Evolutionary conservation across 2,329 filamentous ascomycete genomes (phyloP), one percentile per base, ranked within the genome.

Genomic region (Trichoderma breve): DNA sequence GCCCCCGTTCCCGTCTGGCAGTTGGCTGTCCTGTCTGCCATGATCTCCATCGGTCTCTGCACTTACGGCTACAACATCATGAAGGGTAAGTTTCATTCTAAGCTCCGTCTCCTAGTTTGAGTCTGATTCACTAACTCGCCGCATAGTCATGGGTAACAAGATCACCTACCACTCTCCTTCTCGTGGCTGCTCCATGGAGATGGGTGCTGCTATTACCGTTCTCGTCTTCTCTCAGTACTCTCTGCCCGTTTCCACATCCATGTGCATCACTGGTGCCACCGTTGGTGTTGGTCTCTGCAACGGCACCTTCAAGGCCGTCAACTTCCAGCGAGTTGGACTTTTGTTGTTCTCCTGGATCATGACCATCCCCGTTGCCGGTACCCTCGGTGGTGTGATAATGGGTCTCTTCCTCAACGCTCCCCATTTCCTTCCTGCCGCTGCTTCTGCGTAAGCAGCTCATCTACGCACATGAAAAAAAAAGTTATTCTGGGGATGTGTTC

Each of bases 21-120:
- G 81, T 86, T 95, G 70, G 92, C 90, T 65, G 90, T 94, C 21
- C 83, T 92, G 14, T 86, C 89, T 30, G 80, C 84, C 1, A 88
- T 85, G 51, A 90, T 93, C 78, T 92, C 86, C 61, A 74, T 90
- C 55, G 92, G 92, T 75, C 85, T 94, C 71, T 85, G 90, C 78
- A 93, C 91, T 15, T 94, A 93, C 77, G 92, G 92, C 11, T 94
- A 93, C 84, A 93, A 94, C 84, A 94, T 94, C 83, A 94, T 94
- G 91, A 93, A 92, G 84, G 89, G 88, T 89, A 82, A 80, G 86
- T n/a, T 7, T 32, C 26, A 9, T 15, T 55, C n/a, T 5, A 14
- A n/a, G 6, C 6, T 70, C 6, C 21, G 34, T 57, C 6, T 11
- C 15, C 28, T 14, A 9, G 12, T 39, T 24, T 51, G 21, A 15